Base-by-base conservation (phyloP, 768 basidiomycete species). In the Lentinula raphanica region DNA sequence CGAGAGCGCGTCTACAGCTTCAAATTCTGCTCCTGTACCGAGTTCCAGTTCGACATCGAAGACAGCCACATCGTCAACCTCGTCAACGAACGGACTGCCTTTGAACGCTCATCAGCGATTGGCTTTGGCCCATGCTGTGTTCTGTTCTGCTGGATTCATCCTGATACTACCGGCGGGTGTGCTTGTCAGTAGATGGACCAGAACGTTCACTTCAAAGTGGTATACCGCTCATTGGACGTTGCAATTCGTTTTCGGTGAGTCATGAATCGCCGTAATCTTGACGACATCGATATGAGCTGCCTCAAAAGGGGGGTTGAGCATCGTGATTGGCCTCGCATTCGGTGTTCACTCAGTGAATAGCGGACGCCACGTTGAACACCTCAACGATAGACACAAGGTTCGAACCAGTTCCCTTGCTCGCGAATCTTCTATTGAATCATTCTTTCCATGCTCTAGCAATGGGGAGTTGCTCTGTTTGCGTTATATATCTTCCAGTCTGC, bases 51-150 rank as follows among this genome's bases (percentile, higher is more conserved):
- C 23, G 19, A 45, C 54, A 21, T 11, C 60, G 29, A 54, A 44
- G 2, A 46, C 62, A 48, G 29, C 38, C 15, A 49, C 53, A 8
- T 38, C 38, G 11, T 21, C 39, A 4, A 42, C 54, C 28, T 15
- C 56, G 40, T 53, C 49, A 27, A 59, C 54, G 5, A 40, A 25
- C 6, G 21, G n/a, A 3, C 32, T 72, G 8, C 79, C 81, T 17
- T 67, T 82, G 6, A 67, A 71, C 19, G 74, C 73, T 17, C 79
- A 74, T 62, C 75, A 84, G 64, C 79, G 76, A 59, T 65, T 79
- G 54, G 74, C 84, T 28, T 66, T 86, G 49, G 80, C 80, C 5
- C 84, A 86, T 67, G 84, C 77, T 2, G 71, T 83, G 35, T 70
- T 82, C 57, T 79, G 76, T 38, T 70, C 70, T 9, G 56, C 82